Percentiles rank a stretch among this genome's conserved stretches.
These are phyloP conservation scores for Fraxinus greggii DNA, from an alignment of 305 asterid genomes.

Conservation along the genomic window DNA sequence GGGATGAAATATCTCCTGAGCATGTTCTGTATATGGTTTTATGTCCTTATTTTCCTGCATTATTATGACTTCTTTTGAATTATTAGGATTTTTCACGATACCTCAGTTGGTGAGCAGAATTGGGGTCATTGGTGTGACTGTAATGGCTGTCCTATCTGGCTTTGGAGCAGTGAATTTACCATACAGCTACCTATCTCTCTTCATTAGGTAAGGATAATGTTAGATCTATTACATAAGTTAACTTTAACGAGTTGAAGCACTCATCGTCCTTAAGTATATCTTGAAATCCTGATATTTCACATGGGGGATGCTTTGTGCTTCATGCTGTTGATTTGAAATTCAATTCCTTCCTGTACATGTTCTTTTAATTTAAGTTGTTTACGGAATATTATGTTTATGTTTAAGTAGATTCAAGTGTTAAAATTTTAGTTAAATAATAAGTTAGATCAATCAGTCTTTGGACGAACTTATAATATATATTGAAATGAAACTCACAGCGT, in stretches of 20 bases:
- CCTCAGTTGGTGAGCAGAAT: conserved; percentile 95
- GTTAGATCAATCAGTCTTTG: not conserved
- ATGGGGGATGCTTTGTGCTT: not conserved
- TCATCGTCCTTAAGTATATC: conserved; percentile 1
- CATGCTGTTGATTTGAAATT: not conserved
- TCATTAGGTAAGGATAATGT: conserved; percentile 65
- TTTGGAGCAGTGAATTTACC: conserved; percentile 99
- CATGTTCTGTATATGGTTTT: conserved; percentile 4
- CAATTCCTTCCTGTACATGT: not conserved
- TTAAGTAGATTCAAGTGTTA: conserved; percentile 4
- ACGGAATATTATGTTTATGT: not conserved
- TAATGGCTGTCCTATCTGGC: conserved; percentile 92
- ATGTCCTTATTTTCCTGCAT: not conserved
- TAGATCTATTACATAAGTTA: conserved; percentile 21
- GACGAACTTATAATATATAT: not conserved
- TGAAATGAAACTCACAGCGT: not conserved
- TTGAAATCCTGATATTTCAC: conserved; percentile 3
- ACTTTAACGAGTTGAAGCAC: conserved; percentile 14
- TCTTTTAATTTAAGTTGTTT: conserved; percentile 11
- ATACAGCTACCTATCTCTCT: conserved; percentile 87
- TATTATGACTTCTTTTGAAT: conserved; percentile 11
- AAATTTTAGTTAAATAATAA: conserved; percentile 8
- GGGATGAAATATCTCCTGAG: not conserved
- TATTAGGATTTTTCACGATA: conserved; percentile 88
- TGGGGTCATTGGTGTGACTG: conserved; percentile 96